phyloP scores from a whole-genome alignment of 129 eudicot species.

The Lonicera japonica region DNA sequence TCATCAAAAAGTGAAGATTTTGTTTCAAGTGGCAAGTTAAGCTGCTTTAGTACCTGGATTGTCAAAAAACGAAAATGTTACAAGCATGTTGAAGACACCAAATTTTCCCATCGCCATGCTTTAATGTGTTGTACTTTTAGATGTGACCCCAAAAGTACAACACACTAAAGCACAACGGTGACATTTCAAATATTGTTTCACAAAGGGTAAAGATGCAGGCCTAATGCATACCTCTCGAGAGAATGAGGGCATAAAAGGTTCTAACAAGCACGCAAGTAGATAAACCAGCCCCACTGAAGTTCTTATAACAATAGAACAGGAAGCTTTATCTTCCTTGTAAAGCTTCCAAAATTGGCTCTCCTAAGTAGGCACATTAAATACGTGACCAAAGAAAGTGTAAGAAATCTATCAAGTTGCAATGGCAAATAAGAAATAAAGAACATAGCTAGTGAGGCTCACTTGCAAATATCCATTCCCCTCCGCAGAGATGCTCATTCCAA shows the following conservation, averaged over 20 bases:
- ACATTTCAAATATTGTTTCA: too few species aligned
- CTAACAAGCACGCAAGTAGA: constrained; percentile 80
- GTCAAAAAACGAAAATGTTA: neutral
- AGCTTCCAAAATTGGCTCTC: constrained; percentile 97
- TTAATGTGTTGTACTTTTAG: too few species aligned
- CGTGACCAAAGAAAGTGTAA: too few species aligned
- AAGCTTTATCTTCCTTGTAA: constrained; percentile 67
- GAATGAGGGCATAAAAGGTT: constrained; percentile 94
- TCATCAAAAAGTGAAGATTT: constrained; percentile 71
- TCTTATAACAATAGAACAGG: constrained; percentile 84
- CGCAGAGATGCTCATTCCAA: constrained; percentile 73
- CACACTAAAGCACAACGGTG: too few species aligned
- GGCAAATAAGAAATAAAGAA: too few species aligned
- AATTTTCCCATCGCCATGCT: too few species aligned
- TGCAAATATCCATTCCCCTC: constrained; percentile 94
- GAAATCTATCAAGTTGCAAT: too few species aligned
- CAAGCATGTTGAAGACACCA: neutral
- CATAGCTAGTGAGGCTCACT: constrained; percentile 26
- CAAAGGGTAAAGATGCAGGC: too few species aligned
- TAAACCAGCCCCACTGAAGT: constrained; percentile 85
- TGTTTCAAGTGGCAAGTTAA: constrained; percentile 41
- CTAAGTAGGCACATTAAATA: too few species aligned
- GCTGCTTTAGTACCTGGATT: constrained; percentile 81
- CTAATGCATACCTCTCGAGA: constrained; percentile 57
- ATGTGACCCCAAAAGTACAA: too few species aligned